Percentiles rank a stretch among this genome's conserved stretches.
phyloP scores from a whole-genome alignment of 2,329 filamentous ascomycete genomes.

The Xylaria sp. region DNA sequence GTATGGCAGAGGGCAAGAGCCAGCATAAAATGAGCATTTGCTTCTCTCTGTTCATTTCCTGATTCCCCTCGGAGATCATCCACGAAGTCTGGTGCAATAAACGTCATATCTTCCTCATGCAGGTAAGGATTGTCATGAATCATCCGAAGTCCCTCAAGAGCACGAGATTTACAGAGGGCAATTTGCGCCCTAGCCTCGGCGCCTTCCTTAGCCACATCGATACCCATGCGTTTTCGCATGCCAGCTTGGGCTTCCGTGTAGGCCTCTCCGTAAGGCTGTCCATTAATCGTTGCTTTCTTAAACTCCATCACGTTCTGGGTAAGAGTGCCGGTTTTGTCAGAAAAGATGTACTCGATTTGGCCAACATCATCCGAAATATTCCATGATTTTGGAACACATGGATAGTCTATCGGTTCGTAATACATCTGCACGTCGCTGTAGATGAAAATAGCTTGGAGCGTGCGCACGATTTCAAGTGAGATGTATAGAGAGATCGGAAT shows the following conservation, averaged over 20 bases:
- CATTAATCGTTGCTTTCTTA: conserved; percentile 97
- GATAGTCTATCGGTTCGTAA: conserved; percentile 92
- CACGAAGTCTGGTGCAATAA: conserved; percentile 90
- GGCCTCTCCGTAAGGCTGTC: conserved; percentile 95
- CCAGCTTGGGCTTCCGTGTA: conserved; percentile 97
- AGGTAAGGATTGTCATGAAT: conserved; percentile 92
- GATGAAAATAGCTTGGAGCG: conserved; percentile 94
- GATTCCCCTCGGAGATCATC: conserved; percentile 82
- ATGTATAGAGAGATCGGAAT: conserved; percentile 98
- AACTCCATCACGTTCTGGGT: conserved; percentile 99
- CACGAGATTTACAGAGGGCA: conserved; percentile 76
- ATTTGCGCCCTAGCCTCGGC: conserved; percentile 81
- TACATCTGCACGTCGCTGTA: conserved; percentile 98
- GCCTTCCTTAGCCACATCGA: conserved; percentile 85
- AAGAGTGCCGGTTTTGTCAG: conserved; percentile 89
- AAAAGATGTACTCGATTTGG: conserved; percentile 99
- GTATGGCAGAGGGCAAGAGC: conserved; percentile 96
- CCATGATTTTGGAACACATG: conserved; percentile 97
- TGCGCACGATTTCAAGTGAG: conserved; percentile 93
- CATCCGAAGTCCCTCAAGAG: conserved; percentile 77
- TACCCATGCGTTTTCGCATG: conserved; percentile 90
- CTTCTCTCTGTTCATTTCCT: conserved; percentile 78
- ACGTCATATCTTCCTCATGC: conserved; percentile 89
- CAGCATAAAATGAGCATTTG: conserved; percentile 92
- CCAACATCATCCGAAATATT: conserved; percentile 98